These are phyloP conservation scores for Ceratobasidium theobromae DNA, from an alignment of 1,284 basidiomycete genomes.

Conservation along the genomic window DNA sequence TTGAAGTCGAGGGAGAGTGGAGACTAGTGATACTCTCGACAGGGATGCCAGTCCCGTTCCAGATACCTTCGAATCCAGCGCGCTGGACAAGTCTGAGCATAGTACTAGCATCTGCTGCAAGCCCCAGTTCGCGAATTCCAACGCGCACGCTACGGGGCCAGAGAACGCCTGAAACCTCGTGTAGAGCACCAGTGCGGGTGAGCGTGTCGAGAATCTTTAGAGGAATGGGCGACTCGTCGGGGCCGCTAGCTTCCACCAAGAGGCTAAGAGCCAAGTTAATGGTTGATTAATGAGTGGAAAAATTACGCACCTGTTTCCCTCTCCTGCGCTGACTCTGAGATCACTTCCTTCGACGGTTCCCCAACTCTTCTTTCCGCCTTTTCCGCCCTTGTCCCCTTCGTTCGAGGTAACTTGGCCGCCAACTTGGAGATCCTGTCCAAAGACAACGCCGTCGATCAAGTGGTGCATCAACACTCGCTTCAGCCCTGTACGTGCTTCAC, in stretches of 20 bases:
- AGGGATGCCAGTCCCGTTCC: slow-evolving; percentile 80
- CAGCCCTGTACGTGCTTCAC: slow-evolving; percentile 74
- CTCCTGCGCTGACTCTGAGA: slow-evolving; percentile 41
- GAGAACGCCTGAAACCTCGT: slow-evolving; percentile 78
- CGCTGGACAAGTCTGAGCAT: slow-evolving; percentile 84
- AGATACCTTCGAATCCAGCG: slow-evolving; percentile 85
- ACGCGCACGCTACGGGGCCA: slow-evolving; percentile 87
- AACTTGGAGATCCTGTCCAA: slow-evolving; percentile 51
- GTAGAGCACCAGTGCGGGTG: slow-evolving; percentile 88
- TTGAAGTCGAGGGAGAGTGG: background rate
- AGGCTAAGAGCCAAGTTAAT: background rate
- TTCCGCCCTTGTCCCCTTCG: slow-evolving; percentile 31
- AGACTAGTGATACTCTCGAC: slow-evolving; percentile 46
- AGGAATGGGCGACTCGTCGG: slow-evolving; percentile 18
- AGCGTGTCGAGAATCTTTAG: slow-evolving; percentile 55
- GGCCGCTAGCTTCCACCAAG: slow-evolving; percentile 23
- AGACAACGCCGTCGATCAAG: slow-evolving; percentile 74
- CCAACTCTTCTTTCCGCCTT: slow-evolving; percentile 40
- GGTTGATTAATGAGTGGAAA: background rate
- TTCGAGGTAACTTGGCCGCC: background rate
- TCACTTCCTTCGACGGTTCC: slow-evolving; percentile 47
- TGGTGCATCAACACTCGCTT: slow-evolving; percentile 85
- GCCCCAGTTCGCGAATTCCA: slow-evolving; percentile 84
- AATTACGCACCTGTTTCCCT: slow-evolving; percentile 14
- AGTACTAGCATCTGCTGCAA: slow-evolving; percentile 82